These are phyloP conservation scores for Wickerhamomyces sp. DNA, from an alignment of 1,139 yeast genomes.

Conservation along the genomic window DNA sequence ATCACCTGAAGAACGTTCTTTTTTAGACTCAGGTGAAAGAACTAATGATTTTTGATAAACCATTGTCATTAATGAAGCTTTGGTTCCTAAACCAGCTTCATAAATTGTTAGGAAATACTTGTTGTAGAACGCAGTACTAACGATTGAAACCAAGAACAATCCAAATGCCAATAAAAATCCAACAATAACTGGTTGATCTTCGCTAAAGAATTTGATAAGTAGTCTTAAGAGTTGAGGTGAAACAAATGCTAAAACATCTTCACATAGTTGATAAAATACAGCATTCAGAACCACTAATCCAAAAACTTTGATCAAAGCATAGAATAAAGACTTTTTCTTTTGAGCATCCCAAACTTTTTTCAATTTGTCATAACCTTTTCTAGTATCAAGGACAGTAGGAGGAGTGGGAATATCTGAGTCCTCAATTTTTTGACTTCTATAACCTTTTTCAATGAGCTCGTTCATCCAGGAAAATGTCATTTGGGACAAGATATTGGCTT, in stretches of 20 bases:
- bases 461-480: slow-evolving; percentile 64
- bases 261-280: slow-evolving; percentile 40
- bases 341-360: slow-evolving; percentile 35
- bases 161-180: slow-evolving; percentile 48
- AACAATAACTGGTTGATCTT: slow-evolving; percentile 38
- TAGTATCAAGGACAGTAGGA: slow-evolving; percentile 43
- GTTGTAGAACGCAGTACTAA: slow-evolving; percentile 44
- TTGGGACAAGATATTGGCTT: slow-evolving; percentile 43
- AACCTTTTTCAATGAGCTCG: slow-evolving; percentile 44
- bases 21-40: slow-evolving; percentile 43
- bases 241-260: slow-evolving; percentile 40
- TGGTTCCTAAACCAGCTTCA: slow-evolving; percentile 47
- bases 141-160: slow-evolving; percentile 44
- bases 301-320: slow-evolving; percentile 43
- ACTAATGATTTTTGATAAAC: slow-evolving; percentile 47
- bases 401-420: slow-evolving; percentile 50
- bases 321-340: slow-evolving; percentile 35
- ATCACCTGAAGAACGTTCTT: slow-evolving; percentile 48
- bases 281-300: slow-evolving; percentile 41
- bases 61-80: slow-evolving; percentile 45
- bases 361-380: slow-evolving; percentile 29
- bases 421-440: slow-evolving; percentile 38
- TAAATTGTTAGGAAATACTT: slow-evolving; percentile 47
- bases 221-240: slow-evolving; percentile 55
- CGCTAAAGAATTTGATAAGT: slow-evolving; percentile 43